These are phyloP conservation scores for Isabelozyma rhagii DNA, from an alignment of 805 yeast genomes.

Conservation along the genomic window DNA sequence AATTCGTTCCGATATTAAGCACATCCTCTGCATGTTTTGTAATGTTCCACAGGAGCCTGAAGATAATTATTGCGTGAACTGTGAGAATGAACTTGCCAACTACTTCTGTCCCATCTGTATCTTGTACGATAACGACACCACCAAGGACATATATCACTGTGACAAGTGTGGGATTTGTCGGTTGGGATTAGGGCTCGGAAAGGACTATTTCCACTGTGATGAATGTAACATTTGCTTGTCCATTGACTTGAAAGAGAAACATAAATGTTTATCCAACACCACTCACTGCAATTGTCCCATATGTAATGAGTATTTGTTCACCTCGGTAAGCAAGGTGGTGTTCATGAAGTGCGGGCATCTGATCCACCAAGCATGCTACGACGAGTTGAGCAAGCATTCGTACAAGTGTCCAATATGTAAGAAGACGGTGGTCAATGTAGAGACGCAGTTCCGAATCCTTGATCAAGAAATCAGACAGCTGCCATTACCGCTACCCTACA, in stretches of 20 bases:
- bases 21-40: constrained; percentile 81
- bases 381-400: constrained; percentile 74
- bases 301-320: constrained; percentile 87
- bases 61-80: constrained; percentile 63
- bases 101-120: constrained; percentile 79
- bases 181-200: constrained; percentile 81
- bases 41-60: constrained; percentile 68
- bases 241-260: constrained; percentile 71
- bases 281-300: constrained; percentile 92
- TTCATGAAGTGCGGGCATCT: constrained; percentile 95
- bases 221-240: constrained; percentile 87
- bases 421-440: constrained; percentile 81
- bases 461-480: constrained; percentile 79
- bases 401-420: constrained; percentile 92
- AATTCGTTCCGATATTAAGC: constrained; percentile 53
- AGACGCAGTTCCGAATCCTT: constrained; percentile 78
- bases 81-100: constrained; percentile 64
- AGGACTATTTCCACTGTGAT: constrained; percentile 89
- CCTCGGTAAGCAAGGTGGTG: constrained; percentile 76
- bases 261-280: constrained; percentile 80
- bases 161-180: constrained; percentile 92
- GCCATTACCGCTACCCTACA: constrained; percentile 77
- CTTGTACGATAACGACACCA: constrained; percentile 75
- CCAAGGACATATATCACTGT: constrained; percentile 86
- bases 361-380: constrained; percentile 81